Base-by-base conservation (phyloP, 2,329 filamentous ascomycete species). In the Aquanectria penicillioides region DNA sequence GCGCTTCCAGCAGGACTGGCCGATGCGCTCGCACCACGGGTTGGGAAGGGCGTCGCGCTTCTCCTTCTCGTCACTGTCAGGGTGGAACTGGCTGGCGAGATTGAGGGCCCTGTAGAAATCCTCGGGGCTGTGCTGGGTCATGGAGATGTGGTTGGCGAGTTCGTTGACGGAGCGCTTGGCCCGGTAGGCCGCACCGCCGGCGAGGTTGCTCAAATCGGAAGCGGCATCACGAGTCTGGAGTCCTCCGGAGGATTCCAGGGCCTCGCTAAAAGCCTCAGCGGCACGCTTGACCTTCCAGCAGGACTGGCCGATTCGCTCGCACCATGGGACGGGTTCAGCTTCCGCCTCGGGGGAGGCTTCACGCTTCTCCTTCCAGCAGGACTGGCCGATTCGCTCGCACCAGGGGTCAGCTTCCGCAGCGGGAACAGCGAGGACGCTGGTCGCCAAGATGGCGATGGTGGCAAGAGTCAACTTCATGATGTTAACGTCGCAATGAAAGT, bases 231-330 rank as follows among this genome's bases (percentile, higher is more conserved):
- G 75, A 23, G 69, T 59, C 29, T 66, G 41, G 37, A 75, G 55
- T 18, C 62, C 56, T 18, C 66, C 69, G 18, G 64, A 64, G 18
- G 69, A 55, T 25, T 49, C 59, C 34, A 73, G 62, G 60, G 74
- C 68, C 15, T 67, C 63, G 43, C 74, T 69, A 49, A 77, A 68
- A 23, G 75, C 75, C 44, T 77, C 75, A 28, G 75, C 77, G 18
- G 75, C 75, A 46, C 76, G 76, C 69, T 77, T 79, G 52, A 71
- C 73, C 64, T 78, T 78, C 67, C 69, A 72, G 74, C 80, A 82
- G n/a, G 71, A 65, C 57, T 77, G 71, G 28, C 80, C 79, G 25
- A 71, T 71, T 31, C 72, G 68, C 61, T 73, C 63, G 67, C 80
- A 81, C 63, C 72, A 74, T 5, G 70, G 68, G 37, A 69, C 62